phyloP scores from a whole-genome alignment of 2,329 filamentous ascomycete species.

The Aspergillus brunneoviolaceus region DNA sequence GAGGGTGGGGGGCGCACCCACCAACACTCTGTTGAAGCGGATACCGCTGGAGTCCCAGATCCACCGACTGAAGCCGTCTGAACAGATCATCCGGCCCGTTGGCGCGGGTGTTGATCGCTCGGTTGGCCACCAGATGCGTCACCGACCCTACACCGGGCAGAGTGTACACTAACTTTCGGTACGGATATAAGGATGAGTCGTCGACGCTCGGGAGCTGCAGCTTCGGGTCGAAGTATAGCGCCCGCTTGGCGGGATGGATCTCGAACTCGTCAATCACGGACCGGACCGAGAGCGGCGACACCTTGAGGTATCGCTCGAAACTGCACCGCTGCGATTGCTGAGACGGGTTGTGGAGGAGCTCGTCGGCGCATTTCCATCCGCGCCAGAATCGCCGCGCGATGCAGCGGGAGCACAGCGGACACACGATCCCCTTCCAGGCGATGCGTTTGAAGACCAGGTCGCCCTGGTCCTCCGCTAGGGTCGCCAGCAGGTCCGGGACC shows the following conservation, averaged over 20 bases:
- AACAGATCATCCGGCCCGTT: constrained; percentile 65
- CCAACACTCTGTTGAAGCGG: constrained; percentile 33
- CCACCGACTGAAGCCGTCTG: constrained; percentile 43
- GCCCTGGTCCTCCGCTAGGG: constrained; percentile 36
- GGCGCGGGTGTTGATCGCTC: constrained; percentile 49
- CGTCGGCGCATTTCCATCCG: constrained; percentile 57
- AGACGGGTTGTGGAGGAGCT: neutral
- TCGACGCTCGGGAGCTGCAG: constrained; percentile 31
- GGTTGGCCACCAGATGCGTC: constrained; percentile 58
- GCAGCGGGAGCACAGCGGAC: constrained; percentile 62
- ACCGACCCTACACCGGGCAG: constrained; percentile 46
- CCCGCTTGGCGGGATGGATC: constrained; percentile 28
- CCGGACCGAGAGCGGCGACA: constrained; percentile 29
- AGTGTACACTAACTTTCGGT: constrained; percentile 34
- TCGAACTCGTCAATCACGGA: constrained; percentile 35
- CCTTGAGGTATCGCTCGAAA: constrained; percentile 41
- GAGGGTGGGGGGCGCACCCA: constrained; percentile 20
- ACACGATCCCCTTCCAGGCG: constrained; percentile 65
- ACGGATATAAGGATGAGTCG: constrained; percentile 30
- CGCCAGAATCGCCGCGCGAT: constrained; percentile 61
- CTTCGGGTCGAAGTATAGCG: constrained; percentile 27
- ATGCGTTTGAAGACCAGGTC: constrained; percentile 49
- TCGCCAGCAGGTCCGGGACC: constrained; percentile 41
- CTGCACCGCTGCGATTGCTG: constrained; percentile 48
- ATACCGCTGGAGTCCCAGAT: constrained; percentile 50